A percentile compares a stretch with the other conserved stretches of the same genome.
Conservation (phyloP, 225 moss, liverwort and hornwort genomes). For the Physcomitrium patens region DNA sequence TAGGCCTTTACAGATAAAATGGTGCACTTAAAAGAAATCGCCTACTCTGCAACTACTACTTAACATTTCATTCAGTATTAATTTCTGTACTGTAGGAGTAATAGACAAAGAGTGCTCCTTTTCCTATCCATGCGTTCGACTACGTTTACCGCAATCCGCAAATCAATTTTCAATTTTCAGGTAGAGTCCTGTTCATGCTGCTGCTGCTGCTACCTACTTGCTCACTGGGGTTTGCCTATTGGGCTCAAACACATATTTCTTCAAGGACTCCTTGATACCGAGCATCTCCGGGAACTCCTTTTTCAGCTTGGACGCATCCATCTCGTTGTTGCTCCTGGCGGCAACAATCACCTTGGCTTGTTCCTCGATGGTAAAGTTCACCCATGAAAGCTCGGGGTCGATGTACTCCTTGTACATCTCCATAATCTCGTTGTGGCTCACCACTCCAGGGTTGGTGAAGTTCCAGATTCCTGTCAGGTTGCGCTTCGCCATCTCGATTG, state of each 20-base stretch:
- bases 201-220: not conserved
- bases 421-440: conserved; percentile 76
- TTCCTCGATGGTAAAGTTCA: conserved; percentile 67
- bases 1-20: conserved; percentile 22
- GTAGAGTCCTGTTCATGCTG: too few species aligned
- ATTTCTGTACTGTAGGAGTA: not conserved
- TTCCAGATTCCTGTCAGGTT: conserved; percentile 72
- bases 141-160: conserved; percentile 3
- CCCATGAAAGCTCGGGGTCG: conserved; percentile 56
- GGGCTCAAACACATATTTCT: conserved; percentile 45
- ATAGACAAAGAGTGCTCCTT: too few species aligned
- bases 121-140: not conserved
- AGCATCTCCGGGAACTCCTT: conserved; percentile 41
- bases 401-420: conserved; percentile 71
- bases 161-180: not conserved
- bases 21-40: conserved; percentile 33
- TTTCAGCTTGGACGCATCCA: conserved; percentile 33
- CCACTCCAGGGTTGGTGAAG: conserved; percentile 73
- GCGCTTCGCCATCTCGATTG: conserved; percentile 70
- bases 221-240: conserved; percentile 24
- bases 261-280: conserved; percentile 37
- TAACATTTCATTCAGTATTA: not conserved
- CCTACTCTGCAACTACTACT: conserved; percentile 17
- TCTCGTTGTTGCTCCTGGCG: conserved; percentile 64
- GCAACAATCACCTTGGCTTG: conserved; percentile 64